Percentiles rank a stretch among this genome's conserved stretches.
phyloP scores from a whole-genome alignment of 352 stramenopile genomes.

The Phytophthora boehmeriae region DNA sequence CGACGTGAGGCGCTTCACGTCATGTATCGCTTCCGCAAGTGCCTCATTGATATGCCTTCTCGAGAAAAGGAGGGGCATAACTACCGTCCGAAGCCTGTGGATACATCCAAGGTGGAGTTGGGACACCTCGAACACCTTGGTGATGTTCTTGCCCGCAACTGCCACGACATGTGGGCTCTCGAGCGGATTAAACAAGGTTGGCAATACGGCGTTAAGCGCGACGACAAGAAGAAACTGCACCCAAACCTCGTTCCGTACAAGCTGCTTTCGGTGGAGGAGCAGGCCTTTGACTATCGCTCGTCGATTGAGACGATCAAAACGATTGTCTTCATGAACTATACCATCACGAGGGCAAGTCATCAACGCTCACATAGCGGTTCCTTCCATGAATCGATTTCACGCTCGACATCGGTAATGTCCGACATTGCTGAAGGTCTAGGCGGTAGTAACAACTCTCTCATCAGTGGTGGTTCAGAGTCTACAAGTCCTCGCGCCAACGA shows the following conservation, averaged over 20 bases:
- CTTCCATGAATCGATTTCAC: conserved; percentile 68
- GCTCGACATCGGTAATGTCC: conserved; percentile 72
- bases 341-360: conserved; percentile 59
- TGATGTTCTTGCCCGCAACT: conserved; percentile 84
- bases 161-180: conserved; percentile 87
- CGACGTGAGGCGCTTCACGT: conserved; percentile 79
- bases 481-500: conserved; percentile 35
- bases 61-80: conserved; percentile 90
- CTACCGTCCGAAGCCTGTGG: conserved; percentile 85
- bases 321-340: conserved; percentile 90
- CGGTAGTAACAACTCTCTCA: conserved; percentile 39
- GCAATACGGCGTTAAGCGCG: conserved; percentile 70
- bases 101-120: conserved; percentile 76
- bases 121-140: conserved; percentile 73
- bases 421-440: conserved; percentile 39
- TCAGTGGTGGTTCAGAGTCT: conserved; percentile 29
- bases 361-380: conserved; percentile 50
- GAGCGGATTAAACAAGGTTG: conserved; percentile 88
- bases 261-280: conserved; percentile 78
- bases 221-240: conserved; percentile 76
- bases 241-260: conserved; percentile 87
- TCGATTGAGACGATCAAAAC: conserved; percentile 90
- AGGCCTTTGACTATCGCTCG: conserved; percentile 85
- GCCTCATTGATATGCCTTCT: conserved; percentile 89
- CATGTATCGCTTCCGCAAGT: conserved; percentile 90